phyloP scores from a whole-genome alignment of 768 basidiomycete species.

The Termitomyces sp. region DNA sequence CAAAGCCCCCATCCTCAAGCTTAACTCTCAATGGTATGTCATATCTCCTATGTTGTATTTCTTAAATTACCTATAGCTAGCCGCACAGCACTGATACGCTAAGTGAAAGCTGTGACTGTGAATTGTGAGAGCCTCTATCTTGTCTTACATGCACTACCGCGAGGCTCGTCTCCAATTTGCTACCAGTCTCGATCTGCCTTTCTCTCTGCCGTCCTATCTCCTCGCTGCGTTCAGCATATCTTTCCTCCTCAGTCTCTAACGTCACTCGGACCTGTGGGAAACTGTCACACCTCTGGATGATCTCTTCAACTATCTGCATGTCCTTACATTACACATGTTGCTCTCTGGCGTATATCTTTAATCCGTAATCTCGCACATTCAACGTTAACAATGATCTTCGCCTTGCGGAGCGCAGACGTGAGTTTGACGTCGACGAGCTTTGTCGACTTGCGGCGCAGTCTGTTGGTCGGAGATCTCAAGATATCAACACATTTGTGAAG shows the following conservation, averaged over 20 bases:
- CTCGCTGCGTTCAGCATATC: constrained; percentile 17
- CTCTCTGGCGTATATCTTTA: constrained; percentile 19
- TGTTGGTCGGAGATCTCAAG: background rate
- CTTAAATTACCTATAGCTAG: too few species aligned
- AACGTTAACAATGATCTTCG: constrained; percentile 21
- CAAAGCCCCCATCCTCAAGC: too few species aligned
- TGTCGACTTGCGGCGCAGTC: too few species aligned
- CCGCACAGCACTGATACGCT: too few species aligned
- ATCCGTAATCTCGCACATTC: constrained; percentile 10
- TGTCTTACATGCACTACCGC: constrained; percentile 19
- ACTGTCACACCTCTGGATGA: constrained; percentile 18
- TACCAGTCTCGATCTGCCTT: constrained; percentile 4
- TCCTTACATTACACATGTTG: constrained; percentile 21
- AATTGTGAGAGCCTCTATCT: too few species aligned
- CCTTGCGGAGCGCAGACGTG: constrained; percentile 8
- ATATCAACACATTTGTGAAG: background rate
- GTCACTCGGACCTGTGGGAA: constrained; percentile 15
- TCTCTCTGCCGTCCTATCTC: too few species aligned
- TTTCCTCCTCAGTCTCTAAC: constrained; percentile 18
- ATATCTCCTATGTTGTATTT: too few species aligned
- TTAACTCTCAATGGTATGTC: too few species aligned
- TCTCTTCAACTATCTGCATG: constrained; percentile 29
- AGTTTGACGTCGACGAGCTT: constrained; percentile 5
- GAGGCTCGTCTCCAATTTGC: constrained; percentile 22
- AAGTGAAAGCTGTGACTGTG: too few species aligned